These are phyloP conservation scores for Phytomonas francai DNA, from an alignment of 208 protist genomes.

Conservation along the genomic window DNA sequence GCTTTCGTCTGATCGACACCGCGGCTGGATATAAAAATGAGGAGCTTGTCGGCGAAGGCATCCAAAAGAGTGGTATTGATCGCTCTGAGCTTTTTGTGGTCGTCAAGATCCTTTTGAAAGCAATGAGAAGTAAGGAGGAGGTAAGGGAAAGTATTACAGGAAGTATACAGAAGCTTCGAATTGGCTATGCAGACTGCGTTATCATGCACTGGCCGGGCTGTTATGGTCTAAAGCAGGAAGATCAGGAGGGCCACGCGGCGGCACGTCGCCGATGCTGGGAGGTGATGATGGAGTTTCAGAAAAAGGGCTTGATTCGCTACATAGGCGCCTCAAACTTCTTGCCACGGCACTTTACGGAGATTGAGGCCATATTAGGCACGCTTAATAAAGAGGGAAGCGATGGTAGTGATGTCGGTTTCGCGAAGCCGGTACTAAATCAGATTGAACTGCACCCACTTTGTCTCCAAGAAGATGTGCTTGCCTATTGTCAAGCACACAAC, in stretches of 20 bases:
- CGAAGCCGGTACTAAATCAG: constrained; percentile 53
- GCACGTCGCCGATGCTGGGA: constrained; percentile 61
- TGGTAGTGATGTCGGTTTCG: not conserved
- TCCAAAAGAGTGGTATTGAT: constrained; percentile 43
- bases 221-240: constrained; percentile 34
- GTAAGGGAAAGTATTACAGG: constrained; percentile 36
- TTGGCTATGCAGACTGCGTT: constrained; percentile 66
- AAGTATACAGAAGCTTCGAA: constrained; percentile 50
- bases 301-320: constrained; percentile 34
- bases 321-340: constrained; percentile 84
- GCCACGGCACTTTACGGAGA: constrained; percentile 44
- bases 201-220: constrained; percentile 84
- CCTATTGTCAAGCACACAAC: constrained; percentile 33
- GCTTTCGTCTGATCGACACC: constrained; percentile 83
- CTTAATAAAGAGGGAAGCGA: not conserved
- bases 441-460: constrained; percentile 87
- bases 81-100: constrained; percentile 61
- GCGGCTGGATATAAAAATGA: constrained; percentile 77
- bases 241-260: constrained; percentile 33
- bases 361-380: not conserved
- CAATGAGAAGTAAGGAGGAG: constrained; percentile 26
- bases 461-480: constrained; percentile 42
- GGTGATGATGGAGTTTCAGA: constrained; percentile 47
- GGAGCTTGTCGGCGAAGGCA: constrained; percentile 53
- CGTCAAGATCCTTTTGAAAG: constrained; percentile 69